Evolutionary conservation across 495 filamentous ascomycete species (phyloP), one percentile per base, ranked within the genome.

Genomic region (Penicillium roqueforti): DNA sequence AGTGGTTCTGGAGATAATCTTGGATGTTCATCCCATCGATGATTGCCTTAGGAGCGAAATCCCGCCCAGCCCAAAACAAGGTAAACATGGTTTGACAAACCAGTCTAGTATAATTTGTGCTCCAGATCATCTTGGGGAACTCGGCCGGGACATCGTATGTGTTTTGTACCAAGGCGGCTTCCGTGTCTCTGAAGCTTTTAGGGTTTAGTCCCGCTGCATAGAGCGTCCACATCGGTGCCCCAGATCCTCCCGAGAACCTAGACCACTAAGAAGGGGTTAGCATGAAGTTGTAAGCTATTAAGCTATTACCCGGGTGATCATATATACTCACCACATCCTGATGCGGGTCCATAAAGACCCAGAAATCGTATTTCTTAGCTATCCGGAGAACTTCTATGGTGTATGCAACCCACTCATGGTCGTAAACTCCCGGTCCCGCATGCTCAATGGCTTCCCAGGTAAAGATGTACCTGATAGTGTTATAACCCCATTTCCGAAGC

Each of bases 381-480:
- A 88, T 72, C 41, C 91, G 80, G 48, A 98, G 75, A 14, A 97
- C 73, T 26, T 86, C 80, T 54, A 97, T 91, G 1, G 95, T 97
- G 65, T 92, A 88, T 47, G 87, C 71, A 55, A 96, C 88, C 87
- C 89, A 98, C 55, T 90, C 87, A 62, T 98, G 87, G 57, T 98
- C 93, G 69, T 97, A 98, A 57, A 78, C 87, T 1, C 91, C 91
- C n/a, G 93, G 93, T 0, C 92, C 93, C 11, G 85, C 85, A 54
- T 91, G 85, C 73, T 98, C 93, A 62, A 98, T 92, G n/a, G 93
- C 92, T 68, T 98, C 93, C 93, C 93, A 98, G 0, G 92, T 97
- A 67, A 96, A 98, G 55, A 98, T 79, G 66, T 98, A 98, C 62
- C 93, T 80, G 47, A 98, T 92, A 1, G 88, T 89, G 69, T 97